Evolutionary conservation across 495 filamentous ascomycete genomes (phyloP).

Genomic region (Antarctomyces pellizariae): DNA sequence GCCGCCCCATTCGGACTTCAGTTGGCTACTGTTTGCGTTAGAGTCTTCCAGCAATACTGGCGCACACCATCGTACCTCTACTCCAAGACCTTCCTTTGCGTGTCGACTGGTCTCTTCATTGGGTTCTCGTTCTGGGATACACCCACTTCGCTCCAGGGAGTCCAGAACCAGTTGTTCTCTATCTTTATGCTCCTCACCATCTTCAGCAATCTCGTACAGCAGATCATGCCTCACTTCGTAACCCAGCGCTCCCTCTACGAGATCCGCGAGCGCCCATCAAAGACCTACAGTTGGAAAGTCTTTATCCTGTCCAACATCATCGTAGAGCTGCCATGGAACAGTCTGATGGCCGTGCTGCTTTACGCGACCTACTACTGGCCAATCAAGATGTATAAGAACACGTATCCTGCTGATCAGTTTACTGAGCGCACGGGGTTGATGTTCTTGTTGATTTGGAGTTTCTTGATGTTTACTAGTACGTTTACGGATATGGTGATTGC

Average conservation of each 20-base stretch:
- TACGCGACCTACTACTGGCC: conserved; percentile 40
- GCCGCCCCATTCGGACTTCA: conserved; percentile 31
- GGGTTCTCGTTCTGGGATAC: conserved; percentile 72
- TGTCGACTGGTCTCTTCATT: conserved; percentile 42
- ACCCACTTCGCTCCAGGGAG: conserved; percentile 43
- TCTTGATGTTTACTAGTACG: conserved; percentile 45
- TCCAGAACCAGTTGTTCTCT: conserved; percentile 73
- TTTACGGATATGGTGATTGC: conserved; percentile 34
- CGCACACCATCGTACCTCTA: conserved; percentile 72
- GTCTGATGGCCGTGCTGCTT: conserved; percentile 40
- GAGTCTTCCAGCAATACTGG: conserved; percentile 81
- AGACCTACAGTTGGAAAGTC: conserved; percentile 60
- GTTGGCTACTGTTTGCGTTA: conserved; percentile 25
- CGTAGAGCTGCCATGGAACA: conserved; percentile 55
- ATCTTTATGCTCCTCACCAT: conserved; percentile 68
- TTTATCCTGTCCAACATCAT: conserved; percentile 64
- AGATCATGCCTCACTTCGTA: conserved; percentile 72
- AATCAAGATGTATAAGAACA: conserved; percentile 50
- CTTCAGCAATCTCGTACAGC: conserved; percentile 51
- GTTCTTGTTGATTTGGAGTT: conserved; percentile 14
- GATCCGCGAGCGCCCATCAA: conserved; percentile 62
- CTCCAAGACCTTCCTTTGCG: conserved; percentile 35
- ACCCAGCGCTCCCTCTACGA: conserved; percentile 63
- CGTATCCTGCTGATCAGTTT: conserved; percentile 23
- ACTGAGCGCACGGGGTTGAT: conserved; percentile 21